Base-by-base conservation (phyloP, 2,329 filamentous ascomycete species). In the Neonectria neomacrospora region DNA sequence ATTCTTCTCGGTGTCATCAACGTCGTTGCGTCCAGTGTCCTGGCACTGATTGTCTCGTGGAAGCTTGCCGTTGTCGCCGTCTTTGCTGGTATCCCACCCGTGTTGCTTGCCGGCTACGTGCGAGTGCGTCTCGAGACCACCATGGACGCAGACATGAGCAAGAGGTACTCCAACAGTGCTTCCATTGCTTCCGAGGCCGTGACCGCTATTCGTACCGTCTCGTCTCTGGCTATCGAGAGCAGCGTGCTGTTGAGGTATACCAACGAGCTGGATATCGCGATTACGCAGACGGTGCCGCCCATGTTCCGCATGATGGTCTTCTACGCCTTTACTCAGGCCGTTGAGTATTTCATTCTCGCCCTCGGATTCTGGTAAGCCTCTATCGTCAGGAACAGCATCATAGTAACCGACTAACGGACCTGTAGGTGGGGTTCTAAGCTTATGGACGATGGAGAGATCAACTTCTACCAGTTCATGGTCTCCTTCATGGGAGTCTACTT, bases 401-500 rank as follows among this genome's bases (percentile, higher is more conserved):
- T 18, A 5, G 37, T 0, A 6, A 45, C 53, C 3, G 5, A 30
- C 26, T 51, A 34, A 32, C 55, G 18, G 32, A 44, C 9, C 23
- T 20, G 1, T 2, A 67, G 65, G 65, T 80, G 77, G 56, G 78
- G 78, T 12, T 78, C 74, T 16, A 72, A 73, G 7, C 69, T 80
- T 1, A 66, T 80, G 4, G 74, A 71, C 0, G 61, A 71, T 75
- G 73, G 75, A 0, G 86, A 82, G 65, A 78, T 86, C 61, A 84
- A 81, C 5, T 85, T 86, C 67, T 85, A 86, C 58, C 74, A 77
- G 58, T 80, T 80, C 63, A 74, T 85, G 58, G 78, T 86, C 28
- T 78, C 83, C 2, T 85, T 85, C 61, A 81, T 85, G 75, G 80
- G 78, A 3, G 78, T 85, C 3, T 80, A 83, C 39, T 83, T 80